Conservation (phyloP, 1,139 yeast species). For the Pichia sp. region DNA sequence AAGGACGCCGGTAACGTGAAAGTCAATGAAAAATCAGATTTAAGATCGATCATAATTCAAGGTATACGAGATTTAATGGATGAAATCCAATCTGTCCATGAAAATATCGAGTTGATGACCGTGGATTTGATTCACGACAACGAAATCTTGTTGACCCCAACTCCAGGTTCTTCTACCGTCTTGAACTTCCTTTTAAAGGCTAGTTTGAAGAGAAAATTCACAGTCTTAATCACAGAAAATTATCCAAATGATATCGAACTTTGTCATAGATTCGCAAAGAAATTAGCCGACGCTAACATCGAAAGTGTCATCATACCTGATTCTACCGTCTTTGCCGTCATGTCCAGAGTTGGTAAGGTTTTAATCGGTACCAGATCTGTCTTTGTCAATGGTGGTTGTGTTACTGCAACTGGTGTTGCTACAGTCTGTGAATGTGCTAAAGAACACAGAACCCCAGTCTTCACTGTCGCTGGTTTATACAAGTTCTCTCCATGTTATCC, state of each 20-base stretch:
- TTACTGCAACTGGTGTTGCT: conserved; percentile 88
- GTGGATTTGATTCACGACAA: conserved; percentile 94
- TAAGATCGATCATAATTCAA: conserved; percentile 87
- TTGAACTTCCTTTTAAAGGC: conserved; percentile 85
- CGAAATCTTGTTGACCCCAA: conserved; percentile 88
- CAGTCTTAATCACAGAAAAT: conserved; percentile 89
- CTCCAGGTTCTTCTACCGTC: conserved; percentile 90
- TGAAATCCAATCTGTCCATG: conserved; percentile 87
- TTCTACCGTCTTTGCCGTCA: conserved; percentile 87
- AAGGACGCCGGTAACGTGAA: conserved; percentile 16
- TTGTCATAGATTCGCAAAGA: conserved; percentile 79
- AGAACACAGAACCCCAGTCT: conserved; percentile 92
- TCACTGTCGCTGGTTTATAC: conserved; percentile 92
- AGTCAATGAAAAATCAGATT: conserved; percentile 41
- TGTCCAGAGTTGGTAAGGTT: conserved; percentile 97
- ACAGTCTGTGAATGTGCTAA: conserved; percentile 95
- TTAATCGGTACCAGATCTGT: conserved; percentile 90
- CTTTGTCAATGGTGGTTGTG: conserved; percentile 92
- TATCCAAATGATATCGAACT: conserved; percentile 80
- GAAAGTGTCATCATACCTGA: conserved; percentile 94
- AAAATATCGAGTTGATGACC: conserved; percentile 86
- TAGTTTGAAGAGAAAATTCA: conserved; percentile 83
- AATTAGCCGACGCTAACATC: conserved; percentile 79
- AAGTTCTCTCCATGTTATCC: conserved; percentile 94
- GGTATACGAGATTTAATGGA: conserved; percentile 93